A percentile compares a stretch with the other conserved stretches of the same genome.
phyloP scores from a whole-genome alignment of 306 rosid genomes.

The Elaeagnus macrophylla region DNA sequence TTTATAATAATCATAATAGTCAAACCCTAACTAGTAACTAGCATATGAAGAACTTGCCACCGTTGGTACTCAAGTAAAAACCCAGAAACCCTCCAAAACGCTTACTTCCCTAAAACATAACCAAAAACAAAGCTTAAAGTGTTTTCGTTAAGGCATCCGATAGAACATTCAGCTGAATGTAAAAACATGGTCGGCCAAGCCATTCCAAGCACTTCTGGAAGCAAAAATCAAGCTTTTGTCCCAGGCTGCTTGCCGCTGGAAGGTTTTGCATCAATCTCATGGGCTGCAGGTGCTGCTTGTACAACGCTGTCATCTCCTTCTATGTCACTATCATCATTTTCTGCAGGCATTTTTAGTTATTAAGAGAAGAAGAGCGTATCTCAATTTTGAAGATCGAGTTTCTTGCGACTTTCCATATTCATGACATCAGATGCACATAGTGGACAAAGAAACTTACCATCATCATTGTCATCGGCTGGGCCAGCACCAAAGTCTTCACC shows the following conservation, averaged over 20 bases:
- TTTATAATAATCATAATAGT: no score
- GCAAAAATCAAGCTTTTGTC: neutral
- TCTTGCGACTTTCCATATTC: no score
- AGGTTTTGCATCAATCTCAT: slow-evolving; percentile 4
- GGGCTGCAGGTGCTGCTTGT: slow-evolving; percentile 7
- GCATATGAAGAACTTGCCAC: no score
- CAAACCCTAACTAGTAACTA: no score
- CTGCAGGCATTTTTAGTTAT: slow-evolving; percentile 1
- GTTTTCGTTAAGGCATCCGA: no score
- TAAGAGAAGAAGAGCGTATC: no score
- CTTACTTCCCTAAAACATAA: no score
- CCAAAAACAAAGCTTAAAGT: no score
- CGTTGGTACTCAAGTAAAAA: no score
- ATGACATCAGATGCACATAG: no score
- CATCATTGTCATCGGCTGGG: slow-evolving; percentile 9
- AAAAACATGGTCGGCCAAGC: slow-evolving; percentile 1
- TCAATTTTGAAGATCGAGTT: no score
- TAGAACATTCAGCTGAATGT: neutral
- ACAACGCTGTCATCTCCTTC: slow-evolving; percentile 19
- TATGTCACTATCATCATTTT: slow-evolving; percentile 13
- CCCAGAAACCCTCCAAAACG: no score
- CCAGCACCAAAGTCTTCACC: slow-evolving; percentile 13
- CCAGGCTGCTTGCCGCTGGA: neutral
- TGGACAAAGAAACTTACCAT: slow-evolving; percentile 13
- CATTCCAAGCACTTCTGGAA: neutral